Percentiles rank a stretch among this genome's conserved stretches.
phyloP scores from a whole-genome alignment of 148 eudicot species.

The Cornus kousa region DNA sequence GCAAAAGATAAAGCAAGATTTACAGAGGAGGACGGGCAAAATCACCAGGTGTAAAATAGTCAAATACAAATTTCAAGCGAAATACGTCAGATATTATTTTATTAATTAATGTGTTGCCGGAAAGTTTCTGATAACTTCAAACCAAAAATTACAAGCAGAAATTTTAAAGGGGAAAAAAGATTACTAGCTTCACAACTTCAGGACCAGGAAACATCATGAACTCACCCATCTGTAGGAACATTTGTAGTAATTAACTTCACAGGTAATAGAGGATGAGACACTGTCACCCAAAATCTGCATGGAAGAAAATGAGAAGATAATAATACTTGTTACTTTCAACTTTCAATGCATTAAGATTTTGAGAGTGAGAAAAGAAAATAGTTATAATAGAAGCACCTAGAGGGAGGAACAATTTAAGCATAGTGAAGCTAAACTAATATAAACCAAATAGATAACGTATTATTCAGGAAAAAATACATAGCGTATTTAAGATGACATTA shows the following conservation, averaged over 20 bases:
- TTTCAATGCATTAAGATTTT: not conserved
- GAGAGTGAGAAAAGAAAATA: not conserved
- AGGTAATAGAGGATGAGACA: constrained; percentile 65
- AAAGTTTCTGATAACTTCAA: not conserved
- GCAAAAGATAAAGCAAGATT: not conserved
- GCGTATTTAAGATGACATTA: not conserved
- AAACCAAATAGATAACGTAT: not conserved
- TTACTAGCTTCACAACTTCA: not conserved
- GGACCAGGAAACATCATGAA: not conserved
- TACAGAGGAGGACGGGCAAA: not conserved
- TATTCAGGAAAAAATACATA: not conserved
- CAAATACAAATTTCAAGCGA: not conserved
- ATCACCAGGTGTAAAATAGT: not conserved
- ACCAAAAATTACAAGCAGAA: not conserved
- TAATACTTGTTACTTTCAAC: not conserved
- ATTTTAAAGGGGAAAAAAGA: not conserved
- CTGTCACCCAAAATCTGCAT: constrained; percentile 74
- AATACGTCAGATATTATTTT: no score
- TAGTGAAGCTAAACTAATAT: not conserved
- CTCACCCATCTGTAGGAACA: constrained; percentile 74
- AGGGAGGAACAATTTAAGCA: no score
- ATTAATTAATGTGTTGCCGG: not conserved
- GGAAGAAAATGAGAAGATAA: not conserved
- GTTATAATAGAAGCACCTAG: not conserved
- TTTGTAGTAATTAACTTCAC: constrained; percentile 59